Conservation (phyloP, 2,329 filamentous ascomycete species). For the Fusarium beomiforme region DNA sequence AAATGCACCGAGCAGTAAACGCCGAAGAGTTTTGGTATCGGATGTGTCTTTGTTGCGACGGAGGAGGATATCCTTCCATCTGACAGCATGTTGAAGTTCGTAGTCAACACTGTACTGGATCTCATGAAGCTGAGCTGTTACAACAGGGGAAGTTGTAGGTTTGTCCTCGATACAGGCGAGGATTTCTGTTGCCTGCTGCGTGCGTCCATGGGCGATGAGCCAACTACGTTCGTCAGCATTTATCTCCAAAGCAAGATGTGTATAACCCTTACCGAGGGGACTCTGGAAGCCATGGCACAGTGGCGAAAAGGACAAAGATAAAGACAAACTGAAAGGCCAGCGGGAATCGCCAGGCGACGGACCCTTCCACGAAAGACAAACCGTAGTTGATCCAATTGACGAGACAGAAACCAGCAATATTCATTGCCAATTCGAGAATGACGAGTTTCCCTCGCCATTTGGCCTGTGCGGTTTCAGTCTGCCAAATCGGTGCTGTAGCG, state of each 20-base stretch:
- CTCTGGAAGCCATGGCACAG: constrained; percentile 42
- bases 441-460: constrained; percentile 16
- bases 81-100: constrained; percentile 10
- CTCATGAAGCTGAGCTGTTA: constrained; percentile 14
- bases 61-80: constrained; percentile 4
- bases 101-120: constrained; percentile 24
- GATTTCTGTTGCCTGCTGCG: constrained; percentile 14
- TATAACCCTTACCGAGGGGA: constrained; percentile 17
- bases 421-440: constrained; percentile 21
- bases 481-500: constrained; percentile 20
- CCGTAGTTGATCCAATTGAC: constrained; percentile 53
- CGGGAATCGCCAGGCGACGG: constrained; percentile 54
- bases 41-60: background rate
- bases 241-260: accelerated
- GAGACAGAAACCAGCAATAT: constrained; percentile 24
- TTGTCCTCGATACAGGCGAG: constrained; percentile 22
- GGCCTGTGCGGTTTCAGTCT: constrained; percentile 19
- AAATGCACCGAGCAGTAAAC: constrained; percentile 53
- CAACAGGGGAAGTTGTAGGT: background rate
- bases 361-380: constrained; percentile 46
- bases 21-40: constrained; percentile 17
- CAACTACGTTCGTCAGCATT: background rate
- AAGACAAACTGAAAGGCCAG: constrained; percentile 58
- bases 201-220: constrained; percentile 14
- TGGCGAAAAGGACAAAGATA: constrained; percentile 45